Evolutionary conservation across 1,284 basidiomycete species (phyloP), one percentile per base, ranked within the genome.

Genomic region (Trichosporon asahii): DNA sequence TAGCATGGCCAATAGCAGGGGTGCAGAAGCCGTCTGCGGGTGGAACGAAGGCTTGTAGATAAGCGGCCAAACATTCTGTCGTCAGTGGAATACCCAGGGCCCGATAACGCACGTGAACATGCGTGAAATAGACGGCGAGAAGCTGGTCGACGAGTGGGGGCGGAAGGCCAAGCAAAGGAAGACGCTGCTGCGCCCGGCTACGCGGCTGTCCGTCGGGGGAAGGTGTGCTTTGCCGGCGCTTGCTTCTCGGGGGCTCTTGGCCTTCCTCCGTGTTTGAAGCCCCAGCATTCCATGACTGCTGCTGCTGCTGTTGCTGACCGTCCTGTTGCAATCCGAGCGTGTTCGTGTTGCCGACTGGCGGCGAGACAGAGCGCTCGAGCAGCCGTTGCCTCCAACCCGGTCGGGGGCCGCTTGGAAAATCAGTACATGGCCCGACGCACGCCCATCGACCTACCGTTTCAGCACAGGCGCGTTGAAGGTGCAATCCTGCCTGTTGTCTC

Each of bases 31-130:
- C 15, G 74, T 74, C 35, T 77, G 73, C 1, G 77, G 75, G 71
- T 80, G 74, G 70, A 83, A 83, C 23, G 76, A 69, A 1, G 80
- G 77, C 71, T 83, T 83, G 75, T 78, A 80, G 14, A 83, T 75
- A 29, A 83, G 53, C 18, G 81, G 81, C 81, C 81, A 83, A 33
- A 80, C 78, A 70, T 81, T 82, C 79, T 82, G 72, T 0, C 2
- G 68, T 66, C 21, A 61, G 68, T n/a, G 15, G n/a, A 37, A 2
- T n/a, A n/a, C 2, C 3, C 4, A n/a, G 1, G 2, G 3, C 68
- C n/a, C 2, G n/a, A 18, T n/a, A 21, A 65, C 79, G 68, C 55
- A 78, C 78, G 40, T 82, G 79, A 15, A 80, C 76, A 68, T 80
- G 79, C 2, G 79, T 79, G 66, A 79, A 79, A 70, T 80, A 81